phyloP scores from a whole-genome alignment of 805 yeast genomes.

The Zygotorulaspora florentina region DNA sequence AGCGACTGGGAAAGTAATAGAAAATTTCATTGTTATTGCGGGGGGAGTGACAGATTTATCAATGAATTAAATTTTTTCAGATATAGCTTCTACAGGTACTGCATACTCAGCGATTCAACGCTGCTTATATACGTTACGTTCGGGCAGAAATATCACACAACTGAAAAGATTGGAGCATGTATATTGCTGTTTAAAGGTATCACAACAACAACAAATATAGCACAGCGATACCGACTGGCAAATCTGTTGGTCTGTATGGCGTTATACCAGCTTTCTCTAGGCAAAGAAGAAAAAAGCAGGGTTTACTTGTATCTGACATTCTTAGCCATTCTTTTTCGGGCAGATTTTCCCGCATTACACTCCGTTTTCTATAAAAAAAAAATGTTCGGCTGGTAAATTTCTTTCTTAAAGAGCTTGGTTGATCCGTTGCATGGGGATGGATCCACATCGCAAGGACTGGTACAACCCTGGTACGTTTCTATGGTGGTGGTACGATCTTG shows the following conservation, averaged over 20 bases:
- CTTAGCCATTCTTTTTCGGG: too few relatives aligned
- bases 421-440: neutral
- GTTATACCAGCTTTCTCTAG: too few relatives aligned
- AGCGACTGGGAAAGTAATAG: slow-evolving; percentile 24
- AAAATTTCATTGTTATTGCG: slow-evolving; percentile 23
- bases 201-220: too few relatives aligned
- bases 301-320: too few relatives aligned
- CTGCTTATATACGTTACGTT: too few relatives aligned
- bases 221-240: too few relatives aligned
- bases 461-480: neutral
- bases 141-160: too few relatives aligned
- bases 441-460: neutral
- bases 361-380: neutral
- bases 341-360: neutral
- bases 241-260: neutral
- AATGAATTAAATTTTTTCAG: neutral
- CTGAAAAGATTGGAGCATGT: too few relatives aligned
- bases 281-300: too few relatives aligned
- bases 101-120: too few relatives aligned
- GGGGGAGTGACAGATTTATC: neutral
- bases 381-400: neutral
- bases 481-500: slow-evolving; percentile 44
- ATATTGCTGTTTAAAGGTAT: too few relatives aligned
- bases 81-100: too few relatives aligned
- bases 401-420: neutral